Evolutionary conservation across 441 rosid species (phyloP), one percentile per base, ranked within the genome.

Genomic region (Adansonia grandidieri): DNA sequence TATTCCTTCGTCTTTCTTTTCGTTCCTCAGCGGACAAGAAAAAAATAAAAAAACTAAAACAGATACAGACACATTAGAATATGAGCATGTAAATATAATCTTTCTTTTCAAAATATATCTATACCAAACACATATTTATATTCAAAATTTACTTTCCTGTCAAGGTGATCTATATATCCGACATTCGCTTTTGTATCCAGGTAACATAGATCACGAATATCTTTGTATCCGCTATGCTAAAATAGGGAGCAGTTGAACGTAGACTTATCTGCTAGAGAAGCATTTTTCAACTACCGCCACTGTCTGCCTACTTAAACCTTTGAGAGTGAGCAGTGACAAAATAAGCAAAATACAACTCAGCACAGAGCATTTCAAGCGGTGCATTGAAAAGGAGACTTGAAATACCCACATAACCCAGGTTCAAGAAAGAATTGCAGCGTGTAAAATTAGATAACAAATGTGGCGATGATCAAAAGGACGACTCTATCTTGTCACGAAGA

Each of bases 401-500:
- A 57, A 62, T 24, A 50, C 24, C 73, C 78, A 13, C 7, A 10
- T 62, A 77, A 72, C 51, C 63, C 5, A 44, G 54, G 57, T 42
- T 48, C 61, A 58, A 20, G 37, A 67, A 76, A 61, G 65, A 65
- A 5, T 11, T 4, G 32, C 56, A 78, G 70, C 63, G 74, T 53
- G 79, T 78, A 70, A 79, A 67, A 81, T 61, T 58, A 57, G 82
- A 44, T 42, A 72, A 61, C 11, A 48, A 65, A 65, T 58, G 57
- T 53, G 9, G 65, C 42, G 42, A 61, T 64, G 19, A 66, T 83
- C 84, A 84, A 63, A 87, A 75, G 1, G 92, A 80, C 42, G 90
- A 76, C 81, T 91, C 85, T 9, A 95, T 89, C 83, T 92, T 96
- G 81, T 92, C 92, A 0, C 92, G 97, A 57, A 96, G 91, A 69